Evolutionary conservation across 2,329 filamentous ascomycete genomes (phyloP), one percentile per base, ranked within the genome.

Genomic region (Hymenoscyphus infarciens): DNA sequence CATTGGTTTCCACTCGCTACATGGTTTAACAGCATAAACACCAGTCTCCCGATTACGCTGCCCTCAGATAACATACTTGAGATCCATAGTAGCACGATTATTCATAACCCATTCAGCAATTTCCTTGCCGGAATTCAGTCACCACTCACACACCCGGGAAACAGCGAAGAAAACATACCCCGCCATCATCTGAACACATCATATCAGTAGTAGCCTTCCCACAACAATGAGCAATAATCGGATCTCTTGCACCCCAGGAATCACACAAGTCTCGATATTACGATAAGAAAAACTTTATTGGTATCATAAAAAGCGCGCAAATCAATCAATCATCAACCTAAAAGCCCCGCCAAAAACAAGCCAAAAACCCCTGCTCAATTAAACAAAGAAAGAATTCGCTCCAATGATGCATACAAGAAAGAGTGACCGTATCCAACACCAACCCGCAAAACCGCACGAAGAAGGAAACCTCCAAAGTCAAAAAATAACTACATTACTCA

Each of bases 401-500:
- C n/a, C 42, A 49, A 49, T 49, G 42, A 49, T 35, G 33, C 33
- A 35, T 35, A 49, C 19, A 49, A 19, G n/a, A 11, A 49, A 25
- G 8, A 22, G 16, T 5, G 7, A 22, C 8, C 10, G 25, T n/a
- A 29, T 27, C 38, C 35, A 59, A 22, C 35, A 45, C 22, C 35
- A 59, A 38, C 35, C 57, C 42, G 13, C 10, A 27, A 19, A 52
- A 52, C 49, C 56, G 38, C 39, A n/a, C 15, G 19, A 58, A 22
- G 15, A 25, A 42, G 39, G 25, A 27, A 27, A 27, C 25, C 25
- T 27, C 25, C 25, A 4, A 1, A 27, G 2, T 27, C 25, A 27
- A 27, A 39, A 57, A 35, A 58, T 42, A 19, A 42, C 42, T 49
- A 49, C 33, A 70, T 66, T 57, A 63, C 67, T 74, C 70, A 75